These are phyloP conservation scores for Aschersonia sp. DNA, from an alignment of 2,329 filamentous ascomycete genomes.

Conservation along the genomic window DNA sequence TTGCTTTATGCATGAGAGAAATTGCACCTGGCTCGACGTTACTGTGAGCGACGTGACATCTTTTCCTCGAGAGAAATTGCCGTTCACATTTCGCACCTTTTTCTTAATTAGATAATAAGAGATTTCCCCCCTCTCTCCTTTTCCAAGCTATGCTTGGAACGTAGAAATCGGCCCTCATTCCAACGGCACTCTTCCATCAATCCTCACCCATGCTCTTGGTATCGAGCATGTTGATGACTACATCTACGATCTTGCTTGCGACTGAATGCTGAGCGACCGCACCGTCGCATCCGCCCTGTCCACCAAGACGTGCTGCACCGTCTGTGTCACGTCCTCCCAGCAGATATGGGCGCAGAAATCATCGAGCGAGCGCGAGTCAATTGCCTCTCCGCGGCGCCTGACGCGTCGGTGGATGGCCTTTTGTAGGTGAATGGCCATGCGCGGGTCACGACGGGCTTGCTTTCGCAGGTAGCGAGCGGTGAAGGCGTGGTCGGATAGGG, in stretches of 20 bases:
- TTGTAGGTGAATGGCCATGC: slow-evolving; percentile 19
- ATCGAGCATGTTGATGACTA: not conserved
- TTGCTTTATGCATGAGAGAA: no score
- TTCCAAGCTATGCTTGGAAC: no score
- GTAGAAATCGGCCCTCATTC: no score
- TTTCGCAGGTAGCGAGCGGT: slow-evolving; percentile 18
- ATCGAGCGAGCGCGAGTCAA: slow-evolving; percentile 10
- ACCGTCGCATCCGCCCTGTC: slow-evolving; percentile 9
- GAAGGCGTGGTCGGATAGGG: slow-evolving; percentile 15
- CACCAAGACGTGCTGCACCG: slow-evolving; percentile 16
- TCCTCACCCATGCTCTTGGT: no score
- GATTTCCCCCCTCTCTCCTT: no score
- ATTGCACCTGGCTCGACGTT: no score
- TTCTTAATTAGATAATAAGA: no score
- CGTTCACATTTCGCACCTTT: no score
- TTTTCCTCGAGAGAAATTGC: no score
- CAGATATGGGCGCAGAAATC: slow-evolving; percentile 17
- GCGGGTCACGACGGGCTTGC: slow-evolving; percentile 19
- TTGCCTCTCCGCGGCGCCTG: slow-evolving; percentile 1
- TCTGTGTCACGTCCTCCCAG: slow-evolving; percentile 20
- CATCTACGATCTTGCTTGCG: not conserved
- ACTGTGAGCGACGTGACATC: no score
- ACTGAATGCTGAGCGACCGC: slow-evolving; percentile 6
- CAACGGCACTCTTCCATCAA: no score
- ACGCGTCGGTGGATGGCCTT: slow-evolving; percentile 13